Evolutionary conservation across 2,329 filamentous ascomycete genomes (phyloP).

Genomic region (Fusarium veterinarium): DNA sequence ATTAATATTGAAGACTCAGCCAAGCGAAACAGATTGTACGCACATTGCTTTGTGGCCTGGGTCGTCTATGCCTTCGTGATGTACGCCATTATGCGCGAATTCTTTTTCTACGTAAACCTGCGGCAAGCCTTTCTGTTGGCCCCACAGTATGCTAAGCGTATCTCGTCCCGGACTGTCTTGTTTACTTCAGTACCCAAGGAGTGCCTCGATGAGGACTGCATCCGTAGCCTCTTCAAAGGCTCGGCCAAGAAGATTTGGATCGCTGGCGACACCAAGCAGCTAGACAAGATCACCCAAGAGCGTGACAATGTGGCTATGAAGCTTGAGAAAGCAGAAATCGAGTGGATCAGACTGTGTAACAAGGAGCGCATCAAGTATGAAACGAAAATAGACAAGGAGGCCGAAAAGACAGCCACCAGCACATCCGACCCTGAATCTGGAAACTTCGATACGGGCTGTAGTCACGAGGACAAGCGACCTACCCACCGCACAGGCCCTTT

Average conservation of each 20-base stretch:
- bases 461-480: slow-evolving; percentile 74
- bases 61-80: slow-evolving; percentile 88
- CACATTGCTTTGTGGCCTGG: slow-evolving; percentile 83
- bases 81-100: slow-evolving; percentile 88
- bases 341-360: slow-evolving; percentile 74
- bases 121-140: slow-evolving; percentile 92
- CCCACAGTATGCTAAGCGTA: slow-evolving; percentile 82
- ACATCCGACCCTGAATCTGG: slow-evolving; percentile 75
- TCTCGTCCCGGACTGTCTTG: slow-evolving; percentile 91
- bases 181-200: slow-evolving; percentile 85
- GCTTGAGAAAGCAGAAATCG: slow-evolving; percentile 84
- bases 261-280: slow-evolving; percentile 74
- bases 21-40: slow-evolving; percentile 75
- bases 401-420: slow-evolving; percentile 51
- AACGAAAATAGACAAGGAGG: slow-evolving; percentile 45
- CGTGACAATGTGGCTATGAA: slow-evolving; percentile 80
- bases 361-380: slow-evolving; percentile 51
- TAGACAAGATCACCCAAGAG: slow-evolving; percentile 82
- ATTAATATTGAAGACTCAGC: slow-evolving; percentile 57
- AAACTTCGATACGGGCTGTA: slow-evolving; percentile 64
- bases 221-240: slow-evolving; percentile 82
- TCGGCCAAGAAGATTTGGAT: slow-evolving; percentile 84
- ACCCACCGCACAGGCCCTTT: slow-evolving; percentile 72
- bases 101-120: slow-evolving; percentile 91
- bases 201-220: slow-evolving; percentile 78